Conservation (phyloP, 2,329 filamentous ascomycete species). For the Colletotrichum lupini region DNA sequence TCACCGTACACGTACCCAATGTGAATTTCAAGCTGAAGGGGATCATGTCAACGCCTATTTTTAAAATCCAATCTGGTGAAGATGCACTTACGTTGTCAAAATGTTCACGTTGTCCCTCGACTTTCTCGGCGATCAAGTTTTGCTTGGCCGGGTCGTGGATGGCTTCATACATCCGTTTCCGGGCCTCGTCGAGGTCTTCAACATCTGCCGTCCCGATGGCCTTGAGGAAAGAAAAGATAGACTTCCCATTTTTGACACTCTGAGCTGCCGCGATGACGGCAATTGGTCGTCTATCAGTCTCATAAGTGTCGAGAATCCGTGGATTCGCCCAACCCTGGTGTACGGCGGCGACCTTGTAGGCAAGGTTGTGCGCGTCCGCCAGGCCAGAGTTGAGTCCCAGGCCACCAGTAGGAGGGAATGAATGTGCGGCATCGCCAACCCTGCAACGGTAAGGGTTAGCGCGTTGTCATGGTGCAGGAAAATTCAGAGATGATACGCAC, state of each 20-base stretch:
- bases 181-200: slow-evolving; percentile 41
- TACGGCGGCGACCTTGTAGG: slow-evolving; percentile 50
- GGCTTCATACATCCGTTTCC: slow-evolving; percentile 43
- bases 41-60: neutral
- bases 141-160: slow-evolving; percentile 45
- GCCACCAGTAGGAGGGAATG: slow-evolving; percentile 47
- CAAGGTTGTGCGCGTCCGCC: slow-evolving; percentile 46
- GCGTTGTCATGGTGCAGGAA: neutral
- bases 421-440: slow-evolving; percentile 47
- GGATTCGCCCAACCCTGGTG: slow-evolving; percentile 44
- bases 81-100: slow-evolving; percentile 48
- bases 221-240: slow-evolving; percentile 54
- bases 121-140: slow-evolving; percentile 43
- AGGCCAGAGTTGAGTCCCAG: slow-evolving; percentile 46
- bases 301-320: slow-evolving; percentile 49
- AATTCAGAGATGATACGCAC: slow-evolving; percentile 38
- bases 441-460: slow-evolving; percentile 1
- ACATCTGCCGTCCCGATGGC: slow-evolving; percentile 48
- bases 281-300: slow-evolving; percentile 50
- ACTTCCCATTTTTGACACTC: slow-evolving; percentile 55
- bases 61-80: neutral
- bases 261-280: slow-evolving; percentile 52
- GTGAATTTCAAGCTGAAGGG: slow-evolving; percentile 48
- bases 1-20: slow-evolving; percentile 56
- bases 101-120: slow-evolving; percentile 52